phyloP scores from a whole-genome alignment of 805 yeast species.

The Priceomyces fermenticarens region DNA sequence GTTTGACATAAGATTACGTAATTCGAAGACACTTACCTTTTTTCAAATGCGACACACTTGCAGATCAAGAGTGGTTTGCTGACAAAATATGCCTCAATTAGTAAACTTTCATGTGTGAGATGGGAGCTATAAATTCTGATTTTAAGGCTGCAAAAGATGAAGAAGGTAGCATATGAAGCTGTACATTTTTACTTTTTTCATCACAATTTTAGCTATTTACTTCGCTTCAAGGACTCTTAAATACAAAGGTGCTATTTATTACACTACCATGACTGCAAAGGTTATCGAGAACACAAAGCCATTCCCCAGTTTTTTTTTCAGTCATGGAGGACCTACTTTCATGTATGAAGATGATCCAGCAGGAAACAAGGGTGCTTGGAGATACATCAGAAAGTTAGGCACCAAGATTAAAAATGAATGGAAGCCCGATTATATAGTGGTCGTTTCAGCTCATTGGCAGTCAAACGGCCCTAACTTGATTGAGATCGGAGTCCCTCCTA shows the following conservation, averaged over 20 bases:
- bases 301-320: constrained; percentile 61
- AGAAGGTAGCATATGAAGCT: background rate
- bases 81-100: background rate
- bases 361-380: constrained; percentile 65
- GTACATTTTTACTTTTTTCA: background rate
- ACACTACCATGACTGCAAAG: constrained; percentile 4
- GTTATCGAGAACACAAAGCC: constrained; percentile 19
- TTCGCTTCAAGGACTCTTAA: background rate
- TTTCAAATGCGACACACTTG: no score
- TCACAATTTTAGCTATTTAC: background rate
- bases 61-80: no score
- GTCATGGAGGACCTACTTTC: constrained; percentile 87
- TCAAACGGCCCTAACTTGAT: constrained; percentile 36
- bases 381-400: constrained; percentile 50
- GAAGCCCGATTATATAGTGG: constrained; percentile 64
- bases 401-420: constrained; percentile 41
- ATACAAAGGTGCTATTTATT: no score
- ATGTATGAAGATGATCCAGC: constrained; percentile 49
- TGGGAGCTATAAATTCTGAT: background rate
- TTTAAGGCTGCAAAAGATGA: background rate
- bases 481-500: constrained; percentile 48
- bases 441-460: constrained; percentile 81
- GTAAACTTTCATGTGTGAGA: background rate
- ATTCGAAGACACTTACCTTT: no score
- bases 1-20: no score